phyloP scores from a whole-genome alignment of 2,329 filamentous ascomycete species.

The Alternaria panax region DNA sequence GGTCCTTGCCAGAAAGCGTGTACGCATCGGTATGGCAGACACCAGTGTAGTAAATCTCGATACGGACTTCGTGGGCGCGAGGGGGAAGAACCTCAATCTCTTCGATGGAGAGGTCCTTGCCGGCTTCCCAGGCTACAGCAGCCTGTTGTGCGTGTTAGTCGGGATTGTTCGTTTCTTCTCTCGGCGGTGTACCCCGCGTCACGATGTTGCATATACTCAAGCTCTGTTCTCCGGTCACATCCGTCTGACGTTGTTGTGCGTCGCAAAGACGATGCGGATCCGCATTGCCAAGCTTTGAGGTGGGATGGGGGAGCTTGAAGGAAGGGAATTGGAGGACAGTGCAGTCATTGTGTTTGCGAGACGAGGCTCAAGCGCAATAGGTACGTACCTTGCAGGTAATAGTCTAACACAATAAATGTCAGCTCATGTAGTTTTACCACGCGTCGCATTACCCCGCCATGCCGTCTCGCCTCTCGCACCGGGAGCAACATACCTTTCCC shows the following conservation, averaged over 20 bases:
- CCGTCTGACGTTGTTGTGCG: conserved; percentile 12
- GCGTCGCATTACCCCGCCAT: background rate
- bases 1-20: conserved; percentile 79
- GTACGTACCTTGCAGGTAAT: conserved; percentile 89
- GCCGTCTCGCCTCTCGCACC: background rate
- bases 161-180: too few species aligned
- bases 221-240: conserved; percentile 8
- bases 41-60: conserved; percentile 96
- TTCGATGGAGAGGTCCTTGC: conserved; percentile 86
- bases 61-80: conserved; percentile 91
- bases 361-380: conserved; percentile 59
- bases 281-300: conserved; percentile 34
- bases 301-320: background rate
- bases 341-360: background rate
- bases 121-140: conserved; percentile 96
- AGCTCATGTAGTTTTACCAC: conserved; percentile 11
- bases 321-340: background rate
- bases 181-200: too few species aligned
- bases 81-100: conserved; percentile 91
- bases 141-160: conserved; percentile 62
- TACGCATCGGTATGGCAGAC: conserved; percentile 91
- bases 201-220: background rate
- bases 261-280: conserved; percentile 34
- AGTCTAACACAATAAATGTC: conserved; percentile 63
- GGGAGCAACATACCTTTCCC: conserved; percentile 54